Conservation (phyloP, 495 filamentous ascomycete species). For the Penicillium robsamsonii region DNA sequence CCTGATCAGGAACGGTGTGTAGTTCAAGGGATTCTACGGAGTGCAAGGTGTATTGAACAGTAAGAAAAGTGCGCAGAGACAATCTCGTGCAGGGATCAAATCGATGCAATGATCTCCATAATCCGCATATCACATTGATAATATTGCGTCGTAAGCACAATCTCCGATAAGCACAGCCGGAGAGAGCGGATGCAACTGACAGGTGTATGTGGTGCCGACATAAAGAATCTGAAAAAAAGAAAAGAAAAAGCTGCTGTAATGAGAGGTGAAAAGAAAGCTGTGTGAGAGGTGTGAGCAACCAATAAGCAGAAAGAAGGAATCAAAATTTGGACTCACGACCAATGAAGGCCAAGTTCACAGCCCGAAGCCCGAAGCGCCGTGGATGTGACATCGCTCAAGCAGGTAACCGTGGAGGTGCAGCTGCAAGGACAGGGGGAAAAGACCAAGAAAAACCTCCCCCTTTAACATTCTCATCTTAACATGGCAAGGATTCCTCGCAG, state of each 20-base stretch:
- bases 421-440: conserved; percentile 16
- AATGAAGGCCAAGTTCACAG: conserved; percentile 11
- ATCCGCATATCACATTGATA: not conserved
- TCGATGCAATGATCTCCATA: conserved; percentile 6
- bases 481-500: conserved; percentile 4
- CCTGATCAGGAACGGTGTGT: not conserved
- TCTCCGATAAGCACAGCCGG: conserved; percentile 4
- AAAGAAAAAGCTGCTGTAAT: not conserved
- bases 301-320: conserved; percentile 15
- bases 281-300: conserved; percentile 12
- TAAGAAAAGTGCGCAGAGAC: not conserved
- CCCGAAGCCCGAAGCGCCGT: conserved; percentile 14
- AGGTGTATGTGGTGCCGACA: conserved; percentile 10
- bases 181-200: conserved; percentile 8
- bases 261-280: conserved; percentile 7
- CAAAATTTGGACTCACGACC: conserved; percentile 12
- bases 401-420: conserved; percentile 17
- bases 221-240: not conserved
- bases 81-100: conserved; percentile 3
- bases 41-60: not conserved
- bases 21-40: not conserved
- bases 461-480: not conserved
- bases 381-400: conserved; percentile 14
- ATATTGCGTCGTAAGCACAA: not conserved
- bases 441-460: not conserved